These are phyloP conservation scores for Canariomyces notabilis DNA, from an alignment of 2,329 filamentous ascomycete species.

Conservation along the genomic window DNA sequence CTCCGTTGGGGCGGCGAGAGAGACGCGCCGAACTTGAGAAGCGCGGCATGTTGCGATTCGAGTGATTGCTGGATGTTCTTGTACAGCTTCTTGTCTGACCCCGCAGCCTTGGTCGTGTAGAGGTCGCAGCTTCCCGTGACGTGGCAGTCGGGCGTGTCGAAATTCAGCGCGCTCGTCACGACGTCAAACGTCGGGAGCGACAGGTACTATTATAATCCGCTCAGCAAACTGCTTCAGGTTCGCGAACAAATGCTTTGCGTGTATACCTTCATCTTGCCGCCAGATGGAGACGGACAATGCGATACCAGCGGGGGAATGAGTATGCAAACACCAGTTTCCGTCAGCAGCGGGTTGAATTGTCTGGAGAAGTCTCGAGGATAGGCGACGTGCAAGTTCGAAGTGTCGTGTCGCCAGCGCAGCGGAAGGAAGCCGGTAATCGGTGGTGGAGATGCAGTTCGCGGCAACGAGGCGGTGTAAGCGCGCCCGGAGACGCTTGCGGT, in stretches of 20 bases:
- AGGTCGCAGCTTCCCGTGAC: constrained; percentile 92
- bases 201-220: constrained; percentile 63
- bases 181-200: constrained; percentile 86
- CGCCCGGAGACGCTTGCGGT: not conserved
- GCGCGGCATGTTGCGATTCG: constrained; percentile 83
- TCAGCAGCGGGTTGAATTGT: not conserved
- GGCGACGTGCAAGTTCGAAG: constrained; percentile 4
- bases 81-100: constrained; percentile 94
- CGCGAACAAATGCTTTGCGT: not conserved
- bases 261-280: constrained; percentile 20
- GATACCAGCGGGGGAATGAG: not conserved
- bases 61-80: constrained; percentile 90
- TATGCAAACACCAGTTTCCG: not conserved
- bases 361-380: not conserved
- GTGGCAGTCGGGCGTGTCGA: constrained; percentile 88
- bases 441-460: not conserved
- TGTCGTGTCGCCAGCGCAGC: constrained; percentile 1
- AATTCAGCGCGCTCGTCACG: constrained; percentile 89
- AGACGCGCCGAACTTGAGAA: constrained; percentile 79
- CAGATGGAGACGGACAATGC: not conserved
- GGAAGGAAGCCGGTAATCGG: not conserved
- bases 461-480: not conserved
- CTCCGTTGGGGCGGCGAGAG: constrained; percentile 77
- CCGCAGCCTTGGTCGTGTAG: constrained; percentile 94
- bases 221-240: constrained; percentile 2